A percentile compares a stretch with the other conserved stretches of the same genome.
Conservation (phyloP, 2,329 filamentous ascomycete genomes). For the Fusarium irregulare region DNA sequence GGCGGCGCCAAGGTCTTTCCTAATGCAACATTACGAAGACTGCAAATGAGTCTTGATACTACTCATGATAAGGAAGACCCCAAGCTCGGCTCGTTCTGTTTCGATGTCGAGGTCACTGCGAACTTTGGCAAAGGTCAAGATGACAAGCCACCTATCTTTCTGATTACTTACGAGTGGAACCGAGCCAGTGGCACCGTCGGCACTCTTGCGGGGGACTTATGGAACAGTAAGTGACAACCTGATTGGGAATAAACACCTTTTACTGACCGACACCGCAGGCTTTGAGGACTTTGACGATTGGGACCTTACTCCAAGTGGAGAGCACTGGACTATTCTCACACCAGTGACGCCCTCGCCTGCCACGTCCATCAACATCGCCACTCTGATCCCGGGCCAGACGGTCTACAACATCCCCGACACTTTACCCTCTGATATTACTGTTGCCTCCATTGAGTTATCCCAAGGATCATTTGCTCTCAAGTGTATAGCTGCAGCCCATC, state of each 20-base stretch:
- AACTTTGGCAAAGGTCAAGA: not conserved
- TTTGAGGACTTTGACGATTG: not conserved
- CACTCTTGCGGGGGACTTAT: not conserved
- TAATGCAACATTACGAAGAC: not conserved
- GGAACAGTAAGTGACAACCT: not conserved
- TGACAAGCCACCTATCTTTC: not conserved
- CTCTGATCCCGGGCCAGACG: not conserved
- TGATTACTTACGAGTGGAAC: conserved; percentile 4
- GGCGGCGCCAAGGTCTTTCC: not conserved
- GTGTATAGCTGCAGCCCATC: not conserved
- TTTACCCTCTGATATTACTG: not conserved
- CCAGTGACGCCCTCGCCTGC: not conserved
- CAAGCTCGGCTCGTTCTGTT: not conserved
- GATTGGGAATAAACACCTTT: rapidly evolving
- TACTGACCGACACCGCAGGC: not conserved
- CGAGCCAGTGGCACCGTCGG: not conserved
- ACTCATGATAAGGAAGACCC: not conserved
- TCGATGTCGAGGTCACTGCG: not conserved
- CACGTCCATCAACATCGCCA: not conserved
- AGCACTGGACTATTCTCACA: conserved; percentile 2
- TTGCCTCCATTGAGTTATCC: not conserved
- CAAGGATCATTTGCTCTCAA: not conserved
- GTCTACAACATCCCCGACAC: not conserved
- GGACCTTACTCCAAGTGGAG: not conserved
- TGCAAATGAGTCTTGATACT: not conserved